Percentiles rank a stretch among this genome's conserved stretches.
Evolutionary conservation across 441 rosid species (phyloP).

Genomic region (Gossypium aridum): DNA sequence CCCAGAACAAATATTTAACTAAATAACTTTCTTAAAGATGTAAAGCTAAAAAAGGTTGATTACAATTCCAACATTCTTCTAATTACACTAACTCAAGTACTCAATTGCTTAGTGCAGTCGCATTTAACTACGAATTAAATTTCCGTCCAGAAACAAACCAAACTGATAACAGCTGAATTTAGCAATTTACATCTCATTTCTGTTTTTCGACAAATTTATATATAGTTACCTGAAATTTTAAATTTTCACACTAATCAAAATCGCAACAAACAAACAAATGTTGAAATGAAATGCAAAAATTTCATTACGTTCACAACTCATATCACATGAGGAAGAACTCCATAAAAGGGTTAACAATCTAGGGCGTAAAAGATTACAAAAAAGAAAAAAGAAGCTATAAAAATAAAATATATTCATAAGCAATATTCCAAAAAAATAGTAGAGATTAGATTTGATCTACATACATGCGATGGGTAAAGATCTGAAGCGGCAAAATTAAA

Average conservation of each 20-base stretch:
- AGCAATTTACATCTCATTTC: neutral
- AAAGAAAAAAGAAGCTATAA: neutral
- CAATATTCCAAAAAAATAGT: neutral
- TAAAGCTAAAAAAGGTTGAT: neutral
- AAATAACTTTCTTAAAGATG: neutral
- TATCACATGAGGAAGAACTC: neutral
- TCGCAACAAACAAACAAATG: constrained; percentile 9
- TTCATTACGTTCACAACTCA: neutral
- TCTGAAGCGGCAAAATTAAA: constrained; percentile 6
- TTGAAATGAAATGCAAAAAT: constrained; percentile 1
- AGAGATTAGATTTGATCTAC: neutral
- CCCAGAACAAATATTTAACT: neutral
- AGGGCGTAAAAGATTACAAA: constrained; percentile 7
- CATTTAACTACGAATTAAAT: neutral
- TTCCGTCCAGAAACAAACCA: neutral
- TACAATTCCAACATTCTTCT: neutral
- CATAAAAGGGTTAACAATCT: neutral
- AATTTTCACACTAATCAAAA: neutral
- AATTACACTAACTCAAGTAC: neutral
- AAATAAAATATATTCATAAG: neutral
- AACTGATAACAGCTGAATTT: neutral
- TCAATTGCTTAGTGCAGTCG: neutral
- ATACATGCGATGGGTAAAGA: neutral
- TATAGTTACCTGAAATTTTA: neutral
- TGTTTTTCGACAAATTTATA: neutral